Evolutionary conservation across 768 basidiomycete genomes (phyloP), one percentile per base, ranked within the genome.

Genomic region (Gyrodon lividus): DNA sequence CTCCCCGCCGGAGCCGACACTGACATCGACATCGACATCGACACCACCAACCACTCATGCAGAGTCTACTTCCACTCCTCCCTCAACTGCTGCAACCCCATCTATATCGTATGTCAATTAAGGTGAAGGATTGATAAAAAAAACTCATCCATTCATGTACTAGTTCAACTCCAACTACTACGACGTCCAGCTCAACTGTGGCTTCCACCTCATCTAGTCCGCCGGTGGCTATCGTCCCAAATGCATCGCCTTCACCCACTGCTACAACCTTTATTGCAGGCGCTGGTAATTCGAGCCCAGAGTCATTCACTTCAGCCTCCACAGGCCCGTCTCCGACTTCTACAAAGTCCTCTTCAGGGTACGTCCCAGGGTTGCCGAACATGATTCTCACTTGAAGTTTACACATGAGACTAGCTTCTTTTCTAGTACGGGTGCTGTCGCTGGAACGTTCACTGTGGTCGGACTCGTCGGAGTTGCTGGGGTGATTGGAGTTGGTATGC

Each of bases 381-480:
- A 5, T 31, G 13, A 22, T 22, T 9, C 13, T 2, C 35, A 2
- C 19, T 40, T 12, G 13, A 4, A 13, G 3, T 3, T 26, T 56
- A 38, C 57, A 1, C 30, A 34, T 24, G 22, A 0, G 38, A 17
- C 20, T 47, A 79, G 79, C 51, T 80, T 80, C 70, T 73, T 77
- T 56, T 55, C 68, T 41, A 73, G 77, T 56, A 76, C 71, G 45
- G 74, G 70, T 31, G 79, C 76, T 0, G 74, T 78, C 17, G 79
- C 74, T 0, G 75, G 72, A 35, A 73, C 72, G 0, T 80, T 79
- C 52, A 67, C 72, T 35, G 65, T 71, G 50, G 68, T 73, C 46
- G 75, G 72, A 43, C 55, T 80, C 3, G 51, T 74, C 7, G 65
- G 54, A 17, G 12, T 74, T 38, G 70, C 65, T 17, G 56, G 66